Evolutionary conservation across 2,329 filamentous ascomycete genomes (phyloP), one percentile per base, ranked within the genome.

Genomic region (Hypoxylon sp.): DNA sequence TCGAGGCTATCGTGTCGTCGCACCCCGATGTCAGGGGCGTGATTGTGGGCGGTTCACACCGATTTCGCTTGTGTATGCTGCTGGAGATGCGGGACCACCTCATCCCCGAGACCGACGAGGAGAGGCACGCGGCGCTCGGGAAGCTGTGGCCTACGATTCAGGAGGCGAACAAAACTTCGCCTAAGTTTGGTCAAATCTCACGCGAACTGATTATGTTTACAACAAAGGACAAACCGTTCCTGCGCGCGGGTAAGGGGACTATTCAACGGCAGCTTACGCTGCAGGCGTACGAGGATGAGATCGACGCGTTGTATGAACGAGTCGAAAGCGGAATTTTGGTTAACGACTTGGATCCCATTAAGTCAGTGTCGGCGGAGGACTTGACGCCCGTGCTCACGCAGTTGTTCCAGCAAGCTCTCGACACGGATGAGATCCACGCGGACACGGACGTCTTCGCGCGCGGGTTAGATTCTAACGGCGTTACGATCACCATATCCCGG

Each of bases 1-100:
- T 79, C 57, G 81, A 79, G 76, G 79, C 82, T 17, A 75, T 73
- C 0, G 80, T 80, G 9, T 78, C 79, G 0, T 59, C 71, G 7
- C 69, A 72, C 21, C 69, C 69, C 0, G 67, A 71, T 6, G 73
- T 75, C 11, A 67, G 45, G 13, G 73, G 74, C 21, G 73, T 66
- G 5, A 63, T 75, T n/a, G 65, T 74, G 1, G 72, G 74, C 5
- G 74, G 74, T 21, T 73, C 73, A 2, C 68, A 73, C 62, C 74
- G 72, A 13, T 70, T 73, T 49, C 70, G 73, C 5, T 60, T 73
- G 11, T 76, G 75, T 23, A 56, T 76, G n/a, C 67, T 76, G 1
- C 49, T 76, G n/a, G 75, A 76, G 45, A 51, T 74, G 4, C 65
- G 57, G 6, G 69, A 71, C 1, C 45, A 60, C 19, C 19, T 48